A percentile compares a stretch with the other conserved stretches of the same genome.
phyloP scores from a whole-genome alignment of 1,139 yeast species.

The Candida sp. region DNA sequence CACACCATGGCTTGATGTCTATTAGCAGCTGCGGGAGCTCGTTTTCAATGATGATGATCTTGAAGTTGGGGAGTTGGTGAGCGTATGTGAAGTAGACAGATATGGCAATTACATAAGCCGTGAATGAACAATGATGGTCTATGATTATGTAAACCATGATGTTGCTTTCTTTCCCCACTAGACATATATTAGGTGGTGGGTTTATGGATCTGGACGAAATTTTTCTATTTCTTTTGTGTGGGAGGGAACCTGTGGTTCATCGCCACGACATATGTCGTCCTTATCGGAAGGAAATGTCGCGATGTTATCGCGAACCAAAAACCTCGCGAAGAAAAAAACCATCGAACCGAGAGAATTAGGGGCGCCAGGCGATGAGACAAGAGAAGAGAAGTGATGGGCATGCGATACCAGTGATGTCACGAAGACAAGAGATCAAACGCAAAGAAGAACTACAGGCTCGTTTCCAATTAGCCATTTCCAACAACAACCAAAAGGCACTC shows the following conservation, averaged over 20 bases:
- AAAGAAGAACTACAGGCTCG: conserved; percentile 54
- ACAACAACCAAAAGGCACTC: conserved; percentile 37
- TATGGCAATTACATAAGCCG: conserved; percentile 21
- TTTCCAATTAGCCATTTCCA: conserved; percentile 47
- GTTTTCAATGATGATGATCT: conserved; percentile 12
- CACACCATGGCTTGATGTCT: conserved; percentile 27
- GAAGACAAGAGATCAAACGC: conserved; percentile 47
- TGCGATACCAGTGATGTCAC: conserved; percentile 20
- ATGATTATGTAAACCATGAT: conserved; percentile 4
- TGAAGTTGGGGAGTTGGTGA: conserved; percentile 9
- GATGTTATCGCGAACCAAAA: not conserved
- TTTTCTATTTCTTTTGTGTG: not conserved
- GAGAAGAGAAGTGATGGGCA: not conserved
- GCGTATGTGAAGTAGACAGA: conserved; percentile 13
- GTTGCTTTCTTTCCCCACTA: too few relatives aligned
- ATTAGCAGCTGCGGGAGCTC: conserved; percentile 1
- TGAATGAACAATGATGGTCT: conserved; percentile 19
- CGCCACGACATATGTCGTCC: not conserved
- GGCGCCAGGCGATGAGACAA: too few relatives aligned
- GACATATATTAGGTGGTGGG: too few relatives aligned
- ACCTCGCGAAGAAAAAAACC: not conserved
- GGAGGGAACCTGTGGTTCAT: not conserved
- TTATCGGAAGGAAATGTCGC: too few relatives aligned
- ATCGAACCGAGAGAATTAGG: not conserved
- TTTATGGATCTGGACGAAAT: too few relatives aligned